Base-by-base conservation (phyloP, 139 green algal genomes). In the Gonium pectorale region DNA sequence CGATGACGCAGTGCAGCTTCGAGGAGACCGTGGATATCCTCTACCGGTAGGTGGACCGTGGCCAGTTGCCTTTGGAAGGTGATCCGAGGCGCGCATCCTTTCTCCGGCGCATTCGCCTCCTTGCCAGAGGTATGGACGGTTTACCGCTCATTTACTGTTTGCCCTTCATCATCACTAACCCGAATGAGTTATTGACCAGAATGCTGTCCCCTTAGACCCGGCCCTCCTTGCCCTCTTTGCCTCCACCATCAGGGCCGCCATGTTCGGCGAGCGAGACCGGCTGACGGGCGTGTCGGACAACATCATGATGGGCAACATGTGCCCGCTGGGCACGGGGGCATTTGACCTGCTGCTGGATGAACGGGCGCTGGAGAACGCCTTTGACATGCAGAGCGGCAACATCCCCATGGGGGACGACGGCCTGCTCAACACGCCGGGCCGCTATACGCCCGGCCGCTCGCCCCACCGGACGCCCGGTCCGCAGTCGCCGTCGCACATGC, bases 11-110 rank as follows among this genome's bases (percentile, higher is more conserved):
- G 84, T 98, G 94, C 86, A 97, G 91, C 75, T 99, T 99, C 87
- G 98, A 99, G 92, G 97, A 99, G 95, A 99, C 98, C 19, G 96
- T 98, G 24, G 98, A 99, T 81, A 99, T 99, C 79, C 90, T 99
- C 46, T 94, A 97, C 82, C 93, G 97, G 60, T 96, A 95, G 8
- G 91, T 93, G 21, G n/a, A n/a, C n/a, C n/a, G n/a, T n/a, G n/a
- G n/a, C n/a, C n/a, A n/a, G n/a, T n/a, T n/a, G n/a, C n/a, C n/a
- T n/a, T n/a, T n/a, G n/a, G n/a, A n/a, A n/a, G n/a, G n/a, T n/a
- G n/a, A n/a, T n/a, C n/a, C n/a, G n/a, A n/a, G n/a, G n/a, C n/a
- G n/a, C n/a, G n/a, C 29, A 9, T 33, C 60, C 2, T 11, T n/a
- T n/a, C n/a, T n/a, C n/a, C n/a, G n/a, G n/a, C n/a, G n/a, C n/a